Conservation (phyloP, 176 grass and related monocot species). For the Eleusine coracana region DNA sequence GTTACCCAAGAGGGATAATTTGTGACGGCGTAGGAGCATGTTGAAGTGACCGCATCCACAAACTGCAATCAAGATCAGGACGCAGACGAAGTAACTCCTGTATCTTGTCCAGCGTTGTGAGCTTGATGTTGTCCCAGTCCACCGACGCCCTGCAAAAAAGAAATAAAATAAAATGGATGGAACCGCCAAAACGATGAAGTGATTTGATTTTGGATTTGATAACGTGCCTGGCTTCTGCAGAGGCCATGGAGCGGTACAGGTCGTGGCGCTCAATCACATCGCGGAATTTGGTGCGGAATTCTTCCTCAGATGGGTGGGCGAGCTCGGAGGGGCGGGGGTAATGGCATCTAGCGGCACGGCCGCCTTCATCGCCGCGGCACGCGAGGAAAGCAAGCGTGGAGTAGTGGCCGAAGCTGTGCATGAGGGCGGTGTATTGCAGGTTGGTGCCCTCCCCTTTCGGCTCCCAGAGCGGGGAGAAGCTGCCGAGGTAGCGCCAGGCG, state of each 20-base stretch:
- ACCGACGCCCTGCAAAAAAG: conserved; percentile 3
- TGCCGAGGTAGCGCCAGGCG: neutral
- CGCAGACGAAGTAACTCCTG: conserved; percentile 1
- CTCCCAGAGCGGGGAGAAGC: conserved; percentile 28
- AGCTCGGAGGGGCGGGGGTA: neutral
- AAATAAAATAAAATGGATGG: neutral
- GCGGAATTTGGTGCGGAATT: neutral
- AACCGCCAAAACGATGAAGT: neutral
- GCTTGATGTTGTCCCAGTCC: conserved; percentile 26
- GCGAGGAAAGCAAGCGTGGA: conserved; percentile 5
- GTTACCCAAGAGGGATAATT: conserved; percentile 24
- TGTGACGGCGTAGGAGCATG: neutral
- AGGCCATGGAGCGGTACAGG: conserved; percentile 30
- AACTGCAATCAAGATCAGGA: conserved; percentile 14
- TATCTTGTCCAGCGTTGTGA: conserved; percentile 2
- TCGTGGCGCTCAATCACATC: neutral
- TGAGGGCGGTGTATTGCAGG: conserved; percentile 5
- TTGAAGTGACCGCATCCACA: neutral
- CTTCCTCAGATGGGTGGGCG: neutral
- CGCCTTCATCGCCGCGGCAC: conserved; percentile 27
- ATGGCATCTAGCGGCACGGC: neutral
- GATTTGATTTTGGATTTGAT: neutral
- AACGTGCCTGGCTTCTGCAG: neutral
- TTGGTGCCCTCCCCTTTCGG: neutral
- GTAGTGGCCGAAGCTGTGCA: neutral